Conservation (phyloP, 73 alveolate genomes). For the Blepharisma japonicum region DNA sequence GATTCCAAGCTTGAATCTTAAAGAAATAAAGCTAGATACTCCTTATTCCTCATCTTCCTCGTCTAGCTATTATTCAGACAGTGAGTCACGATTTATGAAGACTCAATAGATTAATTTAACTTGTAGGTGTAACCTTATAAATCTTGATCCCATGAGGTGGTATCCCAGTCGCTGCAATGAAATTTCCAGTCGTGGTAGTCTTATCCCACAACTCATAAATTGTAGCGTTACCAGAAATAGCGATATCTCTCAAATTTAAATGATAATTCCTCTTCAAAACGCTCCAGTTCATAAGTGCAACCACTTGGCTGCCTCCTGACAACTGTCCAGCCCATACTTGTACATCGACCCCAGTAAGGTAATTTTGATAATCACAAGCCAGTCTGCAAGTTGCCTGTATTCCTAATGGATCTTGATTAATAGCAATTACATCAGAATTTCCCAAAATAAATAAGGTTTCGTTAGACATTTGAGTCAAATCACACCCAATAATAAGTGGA, state of each 20-base stretch:
- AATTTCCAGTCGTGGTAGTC: neutral
- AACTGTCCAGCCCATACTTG: neutral
- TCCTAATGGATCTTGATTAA: conserved; percentile 94
- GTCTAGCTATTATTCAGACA: no score
- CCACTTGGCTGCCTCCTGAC: neutral
- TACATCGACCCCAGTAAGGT: neutral
- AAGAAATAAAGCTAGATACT: neutral
- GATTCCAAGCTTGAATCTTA: neutral
- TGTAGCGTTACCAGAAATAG: neutral
- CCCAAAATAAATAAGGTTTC: conserved; percentile 66
- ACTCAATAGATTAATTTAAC: no score
- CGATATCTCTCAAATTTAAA: neutral
- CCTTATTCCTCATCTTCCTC: no score
- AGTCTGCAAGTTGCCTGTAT: conserved; percentile 49
- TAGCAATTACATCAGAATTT: conserved; percentile 82
- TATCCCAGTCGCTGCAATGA: neutral
- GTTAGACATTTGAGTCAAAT: conserved; percentile 63
- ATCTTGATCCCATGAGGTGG: neutral
- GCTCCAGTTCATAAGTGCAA: neutral
- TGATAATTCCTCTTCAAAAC: neutral
- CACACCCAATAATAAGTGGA: conserved; percentile 93
- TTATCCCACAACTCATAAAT: neutral
- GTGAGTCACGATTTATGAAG: no score
- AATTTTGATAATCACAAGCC: conserved; percentile 8
- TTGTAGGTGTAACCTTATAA: no score